These are phyloP conservation scores for Tetratostichococcus sp. DNA, from an alignment of 139 green algal species.

Conservation along the genomic window DNA sequence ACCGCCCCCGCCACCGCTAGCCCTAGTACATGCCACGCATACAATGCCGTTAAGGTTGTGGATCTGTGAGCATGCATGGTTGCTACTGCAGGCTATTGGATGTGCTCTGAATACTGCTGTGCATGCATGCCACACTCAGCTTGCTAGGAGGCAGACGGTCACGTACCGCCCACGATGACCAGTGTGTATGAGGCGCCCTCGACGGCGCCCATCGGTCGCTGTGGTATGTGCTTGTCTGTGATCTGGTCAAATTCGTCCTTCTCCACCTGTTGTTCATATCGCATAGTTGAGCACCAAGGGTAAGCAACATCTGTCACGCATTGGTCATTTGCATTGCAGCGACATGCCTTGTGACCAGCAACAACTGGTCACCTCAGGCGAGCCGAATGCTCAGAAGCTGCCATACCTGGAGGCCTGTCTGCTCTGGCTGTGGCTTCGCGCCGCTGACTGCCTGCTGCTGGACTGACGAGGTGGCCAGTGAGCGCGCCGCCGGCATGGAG, in stretches of 20 bases:
- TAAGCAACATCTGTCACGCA: too few relatives aligned
- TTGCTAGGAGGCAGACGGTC: too few relatives aligned
- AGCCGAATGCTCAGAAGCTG: too few relatives aligned
- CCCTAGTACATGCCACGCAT: constrained; percentile 18
- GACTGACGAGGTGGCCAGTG: not conserved
- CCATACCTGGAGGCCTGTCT: not conserved
- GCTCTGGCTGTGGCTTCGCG: not conserved
- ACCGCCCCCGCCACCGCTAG: constrained; percentile 21
- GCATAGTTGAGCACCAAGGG: too few relatives aligned
- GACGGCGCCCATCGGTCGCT: constrained; percentile 80
- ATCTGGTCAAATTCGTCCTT: constrained; percentile 37
- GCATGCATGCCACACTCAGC: too few relatives aligned
- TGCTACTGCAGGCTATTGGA: too few relatives aligned
- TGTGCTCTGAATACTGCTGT: too few relatives aligned
- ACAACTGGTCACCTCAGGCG: not conserved
- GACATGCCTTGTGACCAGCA: too few relatives aligned
- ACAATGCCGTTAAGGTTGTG: too few relatives aligned
- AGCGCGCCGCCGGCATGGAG: too few relatives aligned
- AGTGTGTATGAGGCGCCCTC: constrained; percentile 85
- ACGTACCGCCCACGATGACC: constrained; percentile 76
- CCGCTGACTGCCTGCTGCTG: not conserved
- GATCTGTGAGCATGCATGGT: too few relatives aligned
- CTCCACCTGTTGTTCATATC: not conserved
- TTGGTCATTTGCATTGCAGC: too few relatives aligned
- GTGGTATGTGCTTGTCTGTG: constrained; percentile 88